A percentile compares a stretch with the other conserved stretches of the same genome.
phyloP scores from a whole-genome alignment of 140 eudicot genomes.

The Bidens hawaiensis region DNA sequence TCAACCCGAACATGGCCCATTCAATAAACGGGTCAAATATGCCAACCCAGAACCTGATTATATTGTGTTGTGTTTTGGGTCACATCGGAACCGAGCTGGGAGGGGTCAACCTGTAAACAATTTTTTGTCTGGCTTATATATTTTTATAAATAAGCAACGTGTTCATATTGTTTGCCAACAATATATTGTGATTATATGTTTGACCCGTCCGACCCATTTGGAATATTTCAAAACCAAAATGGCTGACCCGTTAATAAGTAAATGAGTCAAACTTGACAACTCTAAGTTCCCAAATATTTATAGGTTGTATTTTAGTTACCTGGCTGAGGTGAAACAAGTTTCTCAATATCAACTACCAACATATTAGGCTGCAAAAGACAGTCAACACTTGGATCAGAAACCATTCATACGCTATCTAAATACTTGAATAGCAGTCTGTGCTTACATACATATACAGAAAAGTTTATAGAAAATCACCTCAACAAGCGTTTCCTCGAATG shows the following conservation, averaged over 20 bases:
- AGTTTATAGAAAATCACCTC: slow-evolving; percentile 46
- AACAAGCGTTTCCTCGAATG: slow-evolving; percentile 87
- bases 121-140: too few relatives aligned
- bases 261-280: neutral
- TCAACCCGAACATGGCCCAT: too few relatives aligned
- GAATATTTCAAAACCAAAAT: neutral
- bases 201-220: neutral
- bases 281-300: neutral
- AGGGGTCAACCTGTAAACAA: too few relatives aligned
- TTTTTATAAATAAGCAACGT: too few relatives aligned
- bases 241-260: neutral
- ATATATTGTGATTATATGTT: too few relatives aligned
- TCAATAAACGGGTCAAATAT: too few relatives aligned
- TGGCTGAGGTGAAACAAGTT: slow-evolving; percentile 63
- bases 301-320: slow-evolving; percentile 43
- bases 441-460: neutral
- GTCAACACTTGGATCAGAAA: neutral
- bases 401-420: neutral
- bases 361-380: slow-evolving; percentile 82
- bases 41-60: too few relatives aligned
- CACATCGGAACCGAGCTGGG: too few relatives aligned
- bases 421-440: neutral
- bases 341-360: slow-evolving; percentile 94
- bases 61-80: too few relatives aligned
- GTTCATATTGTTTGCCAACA: too few relatives aligned